Evolutionary conservation across 306 rosid genomes (phyloP).

Genomic region (Betula pendula): DNA sequence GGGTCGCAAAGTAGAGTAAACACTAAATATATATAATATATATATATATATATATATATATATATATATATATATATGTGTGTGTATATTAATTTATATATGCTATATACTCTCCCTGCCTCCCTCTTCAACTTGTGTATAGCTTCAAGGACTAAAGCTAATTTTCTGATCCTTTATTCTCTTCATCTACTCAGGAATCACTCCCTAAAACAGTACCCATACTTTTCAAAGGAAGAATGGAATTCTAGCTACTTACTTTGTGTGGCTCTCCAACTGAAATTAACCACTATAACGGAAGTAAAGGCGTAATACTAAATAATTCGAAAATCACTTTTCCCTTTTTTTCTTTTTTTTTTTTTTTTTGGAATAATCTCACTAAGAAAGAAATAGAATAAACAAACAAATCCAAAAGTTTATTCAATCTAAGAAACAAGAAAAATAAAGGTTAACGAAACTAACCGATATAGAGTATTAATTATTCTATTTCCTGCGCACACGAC

Average conservation of each 20-base stretch:
- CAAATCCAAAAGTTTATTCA: neutral
- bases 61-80: too few species aligned
- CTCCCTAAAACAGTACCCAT: conserved; percentile 12
- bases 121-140: too few species aligned
- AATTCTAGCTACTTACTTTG: conserved; percentile 19
- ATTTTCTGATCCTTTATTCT: too few species aligned
- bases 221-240: conserved; percentile 34
- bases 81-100: too few species aligned
- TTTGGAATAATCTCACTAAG: neutral
- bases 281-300: conserved; percentile 75
- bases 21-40: neutral
- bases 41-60: neutral
- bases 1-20: conserved; percentile 47
- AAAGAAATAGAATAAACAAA: neutral
- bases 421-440: neutral
- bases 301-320: conserved; percentile 22
- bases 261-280: conserved; percentile 56
- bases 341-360: too few species aligned
- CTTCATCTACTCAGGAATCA: conserved; percentile 40
- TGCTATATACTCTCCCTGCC: neutral
- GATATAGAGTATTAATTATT: too few species aligned
- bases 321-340: conserved; percentile 1
- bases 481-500: too few species aligned
- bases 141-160: too few species aligned
- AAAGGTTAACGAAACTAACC: neutral